Evolutionary conservation across 2,329 filamentous ascomycete species (phyloP).

Genomic region (Rhynchosporium agropyri): DNA sequence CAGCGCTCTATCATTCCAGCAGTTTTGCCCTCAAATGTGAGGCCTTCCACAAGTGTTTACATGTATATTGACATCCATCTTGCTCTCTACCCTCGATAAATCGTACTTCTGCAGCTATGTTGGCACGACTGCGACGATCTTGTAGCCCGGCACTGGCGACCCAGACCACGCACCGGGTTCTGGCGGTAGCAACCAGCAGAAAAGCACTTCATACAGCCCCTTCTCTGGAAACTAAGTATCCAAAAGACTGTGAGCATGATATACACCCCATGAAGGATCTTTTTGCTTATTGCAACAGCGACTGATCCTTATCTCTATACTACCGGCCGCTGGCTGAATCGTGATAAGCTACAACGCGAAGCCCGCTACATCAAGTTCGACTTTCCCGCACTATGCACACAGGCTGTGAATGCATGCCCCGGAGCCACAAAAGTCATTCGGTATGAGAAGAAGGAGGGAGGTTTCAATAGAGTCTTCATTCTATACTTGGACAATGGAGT

Average conservation of each 20-base stretch:
- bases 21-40: too few species aligned
- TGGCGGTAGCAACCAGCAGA: constrained; percentile 9
- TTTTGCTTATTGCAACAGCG: not conserved
- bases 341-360: constrained; percentile 2
- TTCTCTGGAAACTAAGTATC: not conserved
- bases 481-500: constrained; percentile 12
- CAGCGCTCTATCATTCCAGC: too few species aligned
- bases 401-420: not conserved
- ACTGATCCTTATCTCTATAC: constrained; percentile 7
- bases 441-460: constrained; percentile 8
- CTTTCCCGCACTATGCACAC: constrained; percentile 6
- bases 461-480: constrained; percentile 8
- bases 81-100: not conserved
- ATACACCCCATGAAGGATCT: not conserved
- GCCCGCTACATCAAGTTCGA: constrained; percentile 11
- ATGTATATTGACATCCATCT: not conserved
- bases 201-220: not conserved
- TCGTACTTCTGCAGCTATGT: not conserved
- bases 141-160: not conserved
- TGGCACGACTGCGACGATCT: not conserved
- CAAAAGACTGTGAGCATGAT: constrained; percentile 6
- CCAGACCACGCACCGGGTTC: constrained; percentile 1
- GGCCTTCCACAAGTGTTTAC: too few species aligned
- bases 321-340: constrained; percentile 10
- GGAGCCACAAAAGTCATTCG: too few species aligned